Evolutionary conservation across 2,329 filamentous ascomycete species (phyloP).

Genomic region (Mycosphaerella arachidis): DNA sequence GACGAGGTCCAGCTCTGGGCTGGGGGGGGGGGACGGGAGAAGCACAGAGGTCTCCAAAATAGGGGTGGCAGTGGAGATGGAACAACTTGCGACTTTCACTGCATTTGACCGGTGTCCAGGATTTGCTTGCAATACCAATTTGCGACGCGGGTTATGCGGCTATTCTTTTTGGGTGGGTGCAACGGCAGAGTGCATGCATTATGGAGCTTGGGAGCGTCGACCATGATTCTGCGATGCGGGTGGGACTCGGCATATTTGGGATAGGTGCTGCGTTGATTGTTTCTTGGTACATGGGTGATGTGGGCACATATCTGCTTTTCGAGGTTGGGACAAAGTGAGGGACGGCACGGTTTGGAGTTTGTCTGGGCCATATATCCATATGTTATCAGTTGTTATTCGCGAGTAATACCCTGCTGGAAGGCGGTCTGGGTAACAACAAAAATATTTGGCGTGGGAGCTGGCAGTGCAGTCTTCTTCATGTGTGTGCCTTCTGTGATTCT

Average conservation of each 20-base stretch:
- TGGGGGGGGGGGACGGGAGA: conserved; percentile 1
- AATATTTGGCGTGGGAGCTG: neutral
- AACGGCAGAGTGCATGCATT: neutral
- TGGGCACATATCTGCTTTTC: conserved; percentile 3
- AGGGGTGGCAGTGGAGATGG: conserved; percentile 17
- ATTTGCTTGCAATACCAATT: conserved; percentile 5
- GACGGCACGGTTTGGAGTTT: neutral
- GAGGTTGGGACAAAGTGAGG: neutral
- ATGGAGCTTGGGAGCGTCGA: neutral
- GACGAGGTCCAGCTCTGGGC: neutral
- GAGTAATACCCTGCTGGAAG: neutral
- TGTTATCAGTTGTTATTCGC: neutral
- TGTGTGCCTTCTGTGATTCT: no score
- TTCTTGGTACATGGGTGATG: neutral
- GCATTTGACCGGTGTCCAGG: conserved; percentile 20
- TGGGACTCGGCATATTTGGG: neutral
- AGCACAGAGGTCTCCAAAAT: conserved; percentile 12
- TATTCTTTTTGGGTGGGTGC: conserved; percentile 3
- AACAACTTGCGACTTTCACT: conserved; percentile 13
- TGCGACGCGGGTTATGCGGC: conserved; percentile 5
- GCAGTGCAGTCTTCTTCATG: neutral
- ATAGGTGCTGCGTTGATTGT: neutral
- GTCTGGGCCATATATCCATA: neutral
- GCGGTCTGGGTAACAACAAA: neutral
- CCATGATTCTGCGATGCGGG: neutral